These are phyloP conservation scores for Vanderwaltozyma yarrowii DNA, from an alignment of 805 yeast genomes.

Conservation along the genomic window DNA sequence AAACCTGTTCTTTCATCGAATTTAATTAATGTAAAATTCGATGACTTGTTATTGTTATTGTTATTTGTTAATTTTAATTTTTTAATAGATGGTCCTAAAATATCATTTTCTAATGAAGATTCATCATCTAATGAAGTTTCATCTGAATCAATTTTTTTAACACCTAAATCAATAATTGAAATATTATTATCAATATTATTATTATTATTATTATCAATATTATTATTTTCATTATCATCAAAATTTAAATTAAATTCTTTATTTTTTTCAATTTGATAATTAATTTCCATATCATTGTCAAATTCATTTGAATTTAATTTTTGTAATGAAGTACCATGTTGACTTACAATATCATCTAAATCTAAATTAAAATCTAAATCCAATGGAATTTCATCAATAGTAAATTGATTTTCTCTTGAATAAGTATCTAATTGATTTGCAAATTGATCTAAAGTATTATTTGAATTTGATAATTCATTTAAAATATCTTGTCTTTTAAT, in stretches of 20 bases:
- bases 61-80: slow-evolving; percentile 1
- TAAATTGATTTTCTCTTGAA: slow-evolving; percentile 2
- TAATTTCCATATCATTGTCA: slow-evolving; percentile 4
- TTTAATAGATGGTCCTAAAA: slow-evolving; percentile 6
- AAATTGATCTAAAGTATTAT: slow-evolving; percentile 8
- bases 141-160: slow-evolving; percentile 1
- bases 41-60: not conserved
- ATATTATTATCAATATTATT: slow-evolving; percentile 3
- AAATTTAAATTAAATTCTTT: slow-evolving; percentile 11
- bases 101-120: slow-evolving; percentile 1
- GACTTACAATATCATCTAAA: slow-evolving; percentile 23
- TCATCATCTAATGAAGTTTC: slow-evolving; percentile 8
- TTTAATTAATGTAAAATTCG: not conserved
- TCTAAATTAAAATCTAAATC: slow-evolving; percentile 24
- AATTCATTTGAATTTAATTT: not conserved
- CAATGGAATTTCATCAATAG: slow-evolving; percentile 14
- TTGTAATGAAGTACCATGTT: slow-evolving; percentile 14
- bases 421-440: not conserved
- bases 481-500: slow-evolving; percentile 18
- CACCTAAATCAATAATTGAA: slow-evolving; percentile 6
- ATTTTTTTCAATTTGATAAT: slow-evolving; percentile 2
- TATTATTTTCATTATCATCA: slow-evolving; percentile 3
- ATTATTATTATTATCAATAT: slow-evolving; percentile 1
- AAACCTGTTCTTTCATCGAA: slow-evolving; percentile 19
- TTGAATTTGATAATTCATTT: slow-evolving; percentile 17